Evolutionary conservation across 257 asterid genomes (phyloP).

Genomic region (Dorcoceras hygrometricum): DNA sequence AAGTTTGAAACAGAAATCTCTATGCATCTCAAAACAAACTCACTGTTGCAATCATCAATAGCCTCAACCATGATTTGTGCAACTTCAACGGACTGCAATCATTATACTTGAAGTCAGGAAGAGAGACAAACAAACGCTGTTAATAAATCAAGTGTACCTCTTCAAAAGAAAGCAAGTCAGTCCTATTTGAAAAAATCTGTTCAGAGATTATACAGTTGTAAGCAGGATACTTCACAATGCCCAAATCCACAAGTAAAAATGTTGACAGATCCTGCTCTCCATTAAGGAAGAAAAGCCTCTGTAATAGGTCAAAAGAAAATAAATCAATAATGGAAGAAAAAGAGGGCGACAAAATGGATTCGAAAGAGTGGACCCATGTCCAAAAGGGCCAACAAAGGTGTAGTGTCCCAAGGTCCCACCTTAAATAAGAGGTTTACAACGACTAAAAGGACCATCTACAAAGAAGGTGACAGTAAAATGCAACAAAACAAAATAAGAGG

Average conservation of each 20-base stretch:
- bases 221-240: constrained; percentile 78
- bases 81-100: constrained; percentile 74
- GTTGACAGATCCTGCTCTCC: constrained; percentile 92
- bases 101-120: constrained; percentile 23
- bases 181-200: constrained; percentile 56
- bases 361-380: not conserved
- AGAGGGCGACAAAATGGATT: not conserved
- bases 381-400: not conserved
- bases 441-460: not conserved
- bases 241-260: constrained; percentile 86
- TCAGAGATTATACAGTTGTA: constrained; percentile 68
- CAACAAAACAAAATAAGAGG: not conserved
- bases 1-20: constrained; percentile 57
- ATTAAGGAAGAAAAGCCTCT: constrained; percentile 97
- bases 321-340: constrained; percentile 25
- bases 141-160: constrained; percentile 49
- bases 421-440: constrained; percentile 1
- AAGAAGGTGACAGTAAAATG: not conserved
- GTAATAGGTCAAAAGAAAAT: constrained; percentile 27
- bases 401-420: not conserved
- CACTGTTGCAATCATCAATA: constrained; percentile 55
- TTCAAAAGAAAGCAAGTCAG: constrained; percentile 74
- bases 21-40: constrained; percentile 65
- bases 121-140: constrained; percentile 5
- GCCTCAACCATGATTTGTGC: constrained; percentile 85